A percentile compares a stretch with the other conserved stretches of the same genome.
phyloP scores from a whole-genome alignment of 1,284 basidiomycete genomes.

The Peniophora sp. region DNA sequence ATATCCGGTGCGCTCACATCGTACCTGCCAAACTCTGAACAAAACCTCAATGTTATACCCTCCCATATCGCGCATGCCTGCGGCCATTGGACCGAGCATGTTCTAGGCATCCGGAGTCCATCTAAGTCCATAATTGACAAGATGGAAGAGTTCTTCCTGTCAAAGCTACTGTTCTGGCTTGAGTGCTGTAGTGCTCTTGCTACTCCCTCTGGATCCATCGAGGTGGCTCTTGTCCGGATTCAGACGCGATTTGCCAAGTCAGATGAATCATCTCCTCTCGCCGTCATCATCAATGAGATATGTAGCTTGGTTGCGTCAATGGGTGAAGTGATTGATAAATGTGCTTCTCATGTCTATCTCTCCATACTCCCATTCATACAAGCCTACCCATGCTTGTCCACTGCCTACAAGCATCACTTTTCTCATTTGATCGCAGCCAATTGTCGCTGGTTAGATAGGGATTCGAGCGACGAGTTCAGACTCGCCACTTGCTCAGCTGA shows the following conservation, averaged over 20 bases:
- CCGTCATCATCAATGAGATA: neutral
- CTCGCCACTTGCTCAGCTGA: no score
- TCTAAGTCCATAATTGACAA: neutral
- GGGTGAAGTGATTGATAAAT: neutral
- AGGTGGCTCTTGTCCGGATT: neutral
- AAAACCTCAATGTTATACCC: neutral
- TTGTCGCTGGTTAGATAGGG: no score
- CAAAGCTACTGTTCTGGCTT: neutral
- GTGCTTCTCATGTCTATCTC: neutral
- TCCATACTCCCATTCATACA: neutral
- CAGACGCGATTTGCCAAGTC: neutral
- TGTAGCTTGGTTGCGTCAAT: neutral
- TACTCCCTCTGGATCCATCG: neutral
- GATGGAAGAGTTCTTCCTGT: neutral
- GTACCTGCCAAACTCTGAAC: neutral
- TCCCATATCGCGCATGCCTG: neutral
- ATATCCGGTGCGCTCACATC: neutral
- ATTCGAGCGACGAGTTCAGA: no score
- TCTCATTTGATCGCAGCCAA: no score
- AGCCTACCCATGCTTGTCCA: no score
- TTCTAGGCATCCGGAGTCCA: neutral
- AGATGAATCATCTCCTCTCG: neutral
- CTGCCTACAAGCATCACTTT: no score
- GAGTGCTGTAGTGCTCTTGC: neutral
- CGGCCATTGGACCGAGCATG: neutral